Evolutionary conservation across 495 filamentous ascomycete genomes (phyloP).

Genomic region (Xylaria curta): DNA sequence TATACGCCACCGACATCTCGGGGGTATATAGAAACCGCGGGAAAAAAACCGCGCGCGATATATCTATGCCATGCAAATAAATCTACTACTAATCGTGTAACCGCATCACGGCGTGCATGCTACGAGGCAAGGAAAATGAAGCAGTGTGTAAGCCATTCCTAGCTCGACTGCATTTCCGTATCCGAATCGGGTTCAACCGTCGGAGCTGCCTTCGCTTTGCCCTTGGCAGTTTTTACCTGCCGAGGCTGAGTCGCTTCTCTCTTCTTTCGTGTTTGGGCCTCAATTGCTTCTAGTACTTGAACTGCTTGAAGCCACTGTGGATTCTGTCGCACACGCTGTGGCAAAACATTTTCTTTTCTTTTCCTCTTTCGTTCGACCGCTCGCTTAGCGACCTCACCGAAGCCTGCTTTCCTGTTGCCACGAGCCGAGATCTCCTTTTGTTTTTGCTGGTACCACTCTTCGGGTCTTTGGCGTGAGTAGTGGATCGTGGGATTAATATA

Average conservation of each 20-base stretch:
- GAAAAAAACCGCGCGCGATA: background rate
- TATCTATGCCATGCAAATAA: background rate
- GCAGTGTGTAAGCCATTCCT: background rate
- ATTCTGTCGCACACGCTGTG: slow-evolving; percentile 37
- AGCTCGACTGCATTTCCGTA: slow-evolving; percentile 9
- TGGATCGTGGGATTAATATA: slow-evolving; percentile 54
- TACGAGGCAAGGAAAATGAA: background rate
- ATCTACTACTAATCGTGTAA: background rate
- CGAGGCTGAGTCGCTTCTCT: background rate
- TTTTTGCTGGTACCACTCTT: slow-evolving; percentile 50
- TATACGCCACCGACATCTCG: background rate
- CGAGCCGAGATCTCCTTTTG: slow-evolving; percentile 50
- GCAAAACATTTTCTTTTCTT: slow-evolving; percentile 26
- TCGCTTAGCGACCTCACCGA: slow-evolving; percentile 38
- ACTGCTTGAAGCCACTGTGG: slow-evolving; percentile 35
- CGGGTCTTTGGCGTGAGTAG: slow-evolving; percentile 45
- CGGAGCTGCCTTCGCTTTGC: background rate
- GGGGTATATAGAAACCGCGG: slow-evolving; percentile 6
- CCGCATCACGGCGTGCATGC: background rate
- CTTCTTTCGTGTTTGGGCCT: slow-evolving; percentile 3
- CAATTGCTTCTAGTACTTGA: slow-evolving; percentile 36
- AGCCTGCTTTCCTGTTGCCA: slow-evolving; percentile 47
- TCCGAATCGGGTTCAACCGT: background rate
- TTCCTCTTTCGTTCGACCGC: slow-evolving; percentile 35
- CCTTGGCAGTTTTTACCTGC: slow-evolving; percentile 1